These are phyloP conservation scores for Salvia hispanica DNA, from an alignment of 257 asterid genomes.

Conservation along the genomic window DNA sequence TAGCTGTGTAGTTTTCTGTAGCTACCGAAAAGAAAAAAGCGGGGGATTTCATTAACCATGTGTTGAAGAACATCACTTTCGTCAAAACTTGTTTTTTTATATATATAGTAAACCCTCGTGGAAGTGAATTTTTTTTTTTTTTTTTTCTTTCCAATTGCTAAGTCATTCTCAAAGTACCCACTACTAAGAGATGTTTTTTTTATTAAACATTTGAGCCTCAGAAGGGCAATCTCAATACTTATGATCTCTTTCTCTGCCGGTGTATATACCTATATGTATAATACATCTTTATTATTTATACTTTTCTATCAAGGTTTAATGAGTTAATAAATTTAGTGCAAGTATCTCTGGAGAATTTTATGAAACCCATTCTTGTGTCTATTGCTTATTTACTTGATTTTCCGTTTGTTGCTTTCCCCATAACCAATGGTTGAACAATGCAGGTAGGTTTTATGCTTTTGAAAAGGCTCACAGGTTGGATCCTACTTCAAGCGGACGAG, in stretches of 20 bases:
- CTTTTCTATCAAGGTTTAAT: background rate
- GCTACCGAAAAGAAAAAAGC: background rate
- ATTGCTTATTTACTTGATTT: background rate
- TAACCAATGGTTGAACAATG: slow-evolving; percentile 31
- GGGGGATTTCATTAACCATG: background rate
- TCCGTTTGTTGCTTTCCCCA: background rate
- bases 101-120: background rate
- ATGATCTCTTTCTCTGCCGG: background rate
- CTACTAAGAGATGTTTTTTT: background rate
- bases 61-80: background rate
- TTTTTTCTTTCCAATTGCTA: background rate
- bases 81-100: background rate
- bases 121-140: background rate
- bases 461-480: too few relatives aligned
- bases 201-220: background rate
- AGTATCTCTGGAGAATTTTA: background rate
- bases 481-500: too few relatives aligned
- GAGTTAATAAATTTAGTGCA: background rate
- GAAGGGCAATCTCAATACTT: too few relatives aligned
- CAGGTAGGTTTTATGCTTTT: too few relatives aligned
- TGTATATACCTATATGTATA: background rate
- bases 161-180: too few relatives aligned
- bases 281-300: background rate
- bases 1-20: background rate
- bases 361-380: slow-evolving; percentile 3